Base-by-base conservation (phyloP, 208 protist species). In the Kentomonas sorsogonicus region DNA sequence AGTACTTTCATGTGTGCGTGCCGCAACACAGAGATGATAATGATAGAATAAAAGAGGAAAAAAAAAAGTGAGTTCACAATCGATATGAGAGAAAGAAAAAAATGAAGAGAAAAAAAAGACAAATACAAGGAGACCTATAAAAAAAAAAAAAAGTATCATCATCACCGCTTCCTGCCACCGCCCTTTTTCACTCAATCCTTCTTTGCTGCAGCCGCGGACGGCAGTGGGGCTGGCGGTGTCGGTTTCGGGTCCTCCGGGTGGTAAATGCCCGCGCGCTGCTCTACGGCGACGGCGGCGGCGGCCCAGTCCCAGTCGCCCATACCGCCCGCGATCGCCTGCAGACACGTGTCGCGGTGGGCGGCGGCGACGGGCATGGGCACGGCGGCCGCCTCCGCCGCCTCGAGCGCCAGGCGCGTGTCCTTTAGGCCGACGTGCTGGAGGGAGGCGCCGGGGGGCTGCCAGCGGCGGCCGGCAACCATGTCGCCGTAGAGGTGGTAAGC, bases 221-320 rank as follows among this genome's bases (percentile, higher is more conserved):
- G n/a, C n/a, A n/a, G n/a, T n/a, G n/a, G n/a, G n/a, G n/a, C n/a
- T n/a, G n/a, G n/a, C n/a, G n/a, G n/a, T n/a, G n/a, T n/a, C n/a
- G n/a, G n/a, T n/a, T n/a, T n/a, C n/a, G n/a, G n/a, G n/a, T n/a
- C 44, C 2, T 61, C 50, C 10, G 41, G 30, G 26, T 63, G 51
- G 1, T 59, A 43, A 29, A 74, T 61, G 3, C 67, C 67, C 11
- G 67, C 67, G 39, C 64, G 67, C 30, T 61, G 67, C 56, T 74
- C 67, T 10, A 44, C 38, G 31, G 68, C 61, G 26, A 74, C 57
- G 23, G 67, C 67, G 20, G 68, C 18, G 15, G 60, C 41, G 3
- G 47, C 53, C 67, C 67, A 74, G 52, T 74, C 67, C 67, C 67
- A 74, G 34, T 74, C 61, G 2, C 55, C 67, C 67, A 74, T 74